These are phyloP conservation scores for Pichia thaimueangensis DNA, from an alignment of 805 yeast species.

Conservation along the genomic window DNA sequence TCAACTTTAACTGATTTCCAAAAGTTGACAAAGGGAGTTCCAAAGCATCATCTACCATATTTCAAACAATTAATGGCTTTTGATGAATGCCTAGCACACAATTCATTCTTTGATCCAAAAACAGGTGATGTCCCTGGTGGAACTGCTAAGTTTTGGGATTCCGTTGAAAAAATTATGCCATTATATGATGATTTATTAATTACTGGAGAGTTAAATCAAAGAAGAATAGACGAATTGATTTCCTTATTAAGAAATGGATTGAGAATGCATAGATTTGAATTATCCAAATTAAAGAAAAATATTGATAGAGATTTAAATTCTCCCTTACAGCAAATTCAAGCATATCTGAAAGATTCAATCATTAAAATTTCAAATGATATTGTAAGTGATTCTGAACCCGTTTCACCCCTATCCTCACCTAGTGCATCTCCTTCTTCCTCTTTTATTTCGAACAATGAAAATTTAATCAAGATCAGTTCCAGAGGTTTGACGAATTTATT, in stretches of 20 bases:
- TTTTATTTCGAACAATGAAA: constrained; percentile 13
- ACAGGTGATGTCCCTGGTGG: constrained; percentile 31
- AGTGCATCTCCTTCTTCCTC: not conserved
- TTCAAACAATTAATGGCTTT: constrained; percentile 44
- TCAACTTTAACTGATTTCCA: constrained; percentile 9
- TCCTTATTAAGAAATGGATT: constrained; percentile 49
- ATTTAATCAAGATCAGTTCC: constrained; percentile 35
- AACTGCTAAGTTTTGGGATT: constrained; percentile 42
- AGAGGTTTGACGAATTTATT: constrained; percentile 51
- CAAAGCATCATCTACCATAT: constrained; percentile 39
- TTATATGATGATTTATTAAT: constrained; percentile 40
- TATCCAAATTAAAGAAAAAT: constrained; percentile 46
- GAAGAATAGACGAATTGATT: constrained; percentile 39
- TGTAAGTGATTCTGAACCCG: not conserved
- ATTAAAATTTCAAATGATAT: constrained; percentile 41
- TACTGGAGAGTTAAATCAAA: constrained; percentile 41
- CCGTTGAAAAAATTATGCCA: constrained; percentile 43
- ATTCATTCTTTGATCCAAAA: constrained; percentile 27
- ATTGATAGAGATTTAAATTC: constrained; percentile 49
- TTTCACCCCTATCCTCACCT: not conserved
- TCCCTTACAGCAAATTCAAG: constrained; percentile 43
- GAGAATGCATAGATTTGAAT: constrained; percentile 47
- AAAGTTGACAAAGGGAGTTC: constrained; percentile 15
- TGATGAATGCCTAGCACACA: constrained; percentile 40
- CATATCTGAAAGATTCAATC: constrained; percentile 37